Evolutionary conservation across 2,329 filamentous ascomycete species (phyloP).

Genomic region (Cladophialophora carrionii): DNA sequence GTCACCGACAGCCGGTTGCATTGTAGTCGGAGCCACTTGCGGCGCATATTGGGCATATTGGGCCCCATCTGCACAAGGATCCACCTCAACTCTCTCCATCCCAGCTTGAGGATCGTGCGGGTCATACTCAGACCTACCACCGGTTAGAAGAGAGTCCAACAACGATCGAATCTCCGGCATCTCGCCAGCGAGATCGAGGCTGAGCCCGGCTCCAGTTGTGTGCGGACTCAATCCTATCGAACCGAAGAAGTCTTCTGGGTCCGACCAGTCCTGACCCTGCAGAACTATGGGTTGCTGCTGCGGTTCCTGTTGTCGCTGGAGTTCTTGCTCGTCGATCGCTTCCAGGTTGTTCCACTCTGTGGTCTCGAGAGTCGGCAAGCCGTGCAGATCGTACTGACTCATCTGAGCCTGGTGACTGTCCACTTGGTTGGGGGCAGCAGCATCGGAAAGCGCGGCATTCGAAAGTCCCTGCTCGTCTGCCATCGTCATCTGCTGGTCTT

Average conservation of each 20-base stretch:
- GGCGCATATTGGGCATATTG: neutral
- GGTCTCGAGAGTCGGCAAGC: neutral
- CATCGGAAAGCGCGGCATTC: neutral
- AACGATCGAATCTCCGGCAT: neutral
- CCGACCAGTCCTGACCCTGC: neutral
- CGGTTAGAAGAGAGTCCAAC: neutral
- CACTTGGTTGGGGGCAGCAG: neutral
- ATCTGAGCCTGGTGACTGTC: neutral
- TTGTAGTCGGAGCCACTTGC: neutral
- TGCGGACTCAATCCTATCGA: neutral
- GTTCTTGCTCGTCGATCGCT: neutral
- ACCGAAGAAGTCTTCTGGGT: neutral
- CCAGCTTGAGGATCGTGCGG: neutral
- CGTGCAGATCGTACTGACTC: neutral
- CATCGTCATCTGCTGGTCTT: neutral
- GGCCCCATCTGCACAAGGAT: neutral
- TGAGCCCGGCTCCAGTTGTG: neutral
- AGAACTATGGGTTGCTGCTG: neutral
- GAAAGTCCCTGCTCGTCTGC: neutral
- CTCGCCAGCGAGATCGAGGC: neutral
- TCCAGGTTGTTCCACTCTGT: neutral
- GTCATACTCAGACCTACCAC: neutral
- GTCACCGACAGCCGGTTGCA: neutral
- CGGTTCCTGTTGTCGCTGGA: neutral
- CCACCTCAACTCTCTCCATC: neutral